These are phyloP conservation scores for Geum urbanum DNA, from an alignment of 306 rosid genomes.

Conservation along the genomic window DNA sequence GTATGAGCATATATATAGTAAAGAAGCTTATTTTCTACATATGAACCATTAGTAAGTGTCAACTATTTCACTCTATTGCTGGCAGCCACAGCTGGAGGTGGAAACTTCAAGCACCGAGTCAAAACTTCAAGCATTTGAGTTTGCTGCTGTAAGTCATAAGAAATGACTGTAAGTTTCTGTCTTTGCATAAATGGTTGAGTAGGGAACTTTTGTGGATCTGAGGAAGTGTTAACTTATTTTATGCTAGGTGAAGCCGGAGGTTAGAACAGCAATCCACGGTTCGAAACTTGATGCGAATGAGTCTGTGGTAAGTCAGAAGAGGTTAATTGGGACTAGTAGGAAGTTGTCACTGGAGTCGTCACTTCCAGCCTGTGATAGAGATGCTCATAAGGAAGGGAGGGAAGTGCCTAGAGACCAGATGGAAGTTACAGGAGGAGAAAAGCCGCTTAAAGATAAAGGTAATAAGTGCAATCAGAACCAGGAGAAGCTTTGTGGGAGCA, in stretches of 20 bases:
- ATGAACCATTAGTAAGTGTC: not conserved
- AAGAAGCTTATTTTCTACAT: not conserved
- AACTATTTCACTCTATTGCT: not conserved
- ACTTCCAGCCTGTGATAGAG: not conserved
- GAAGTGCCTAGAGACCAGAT: conserved; percentile 9
- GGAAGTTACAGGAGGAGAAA: conserved; percentile 21
- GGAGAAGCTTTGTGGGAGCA: conserved; percentile 23
- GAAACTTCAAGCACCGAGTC: not conserved
- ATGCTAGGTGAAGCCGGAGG: conserved; percentile 20
- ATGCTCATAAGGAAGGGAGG: conserved; percentile 7
- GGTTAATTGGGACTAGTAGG: conserved; percentile 19
- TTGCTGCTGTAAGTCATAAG: conserved; percentile 15
- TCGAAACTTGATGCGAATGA: conserved; percentile 1
- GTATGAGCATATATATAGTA: conserved; percentile 15
- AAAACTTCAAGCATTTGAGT: conserved; percentile 1
- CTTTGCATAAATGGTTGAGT: not conserved
- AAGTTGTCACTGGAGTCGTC: conserved; percentile 26
- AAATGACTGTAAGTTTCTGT: not conserved
- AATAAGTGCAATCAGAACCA: conserved; percentile 15
- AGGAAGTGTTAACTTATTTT: not conserved
- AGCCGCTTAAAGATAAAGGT: not conserved
- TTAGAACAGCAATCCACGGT: not conserved
- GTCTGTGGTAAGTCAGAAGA: conserved; percentile 8
- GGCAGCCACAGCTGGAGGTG: conserved; percentile 22
- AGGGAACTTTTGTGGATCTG: not conserved